Percentiles rank a stretch among this genome's conserved stretches.
Evolutionary conservation across 176 grass and related monocot species (phyloP).

Genomic region (Cocos nucifera): DNA sequence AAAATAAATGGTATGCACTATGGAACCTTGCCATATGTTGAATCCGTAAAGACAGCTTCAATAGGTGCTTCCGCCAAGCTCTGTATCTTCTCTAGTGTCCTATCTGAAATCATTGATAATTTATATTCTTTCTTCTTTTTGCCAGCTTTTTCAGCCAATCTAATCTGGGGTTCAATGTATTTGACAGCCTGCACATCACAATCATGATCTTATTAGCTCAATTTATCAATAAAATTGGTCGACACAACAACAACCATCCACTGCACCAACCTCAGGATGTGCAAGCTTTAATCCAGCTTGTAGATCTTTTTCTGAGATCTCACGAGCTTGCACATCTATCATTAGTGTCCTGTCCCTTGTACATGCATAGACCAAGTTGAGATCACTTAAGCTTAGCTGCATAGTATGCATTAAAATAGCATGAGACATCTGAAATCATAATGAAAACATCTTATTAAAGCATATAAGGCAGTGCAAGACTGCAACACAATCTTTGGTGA

Average conservation of each 20-base stretch:
- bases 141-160: constrained; percentile 72
- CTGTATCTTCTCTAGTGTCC: constrained; percentile 83
- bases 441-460: too few relatives aligned
- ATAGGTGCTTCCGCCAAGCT: constrained; percentile 73
- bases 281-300: constrained; percentile 79
- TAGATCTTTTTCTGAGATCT: constrained; percentile 94
- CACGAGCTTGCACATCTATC: constrained; percentile 98
- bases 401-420: constrained; percentile 8
- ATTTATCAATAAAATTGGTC: constrained; percentile 1
- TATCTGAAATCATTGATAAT: constrained; percentile 81
- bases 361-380: constrained; percentile 97
- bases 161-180: constrained; percentile 94
- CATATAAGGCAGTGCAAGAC: too few relatives aligned
- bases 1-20: constrained; percentile 6
- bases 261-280: constrained; percentile 65
- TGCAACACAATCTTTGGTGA: too few relatives aligned
- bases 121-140: constrained; percentile 91
- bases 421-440: too few relatives aligned
- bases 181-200: constrained; percentile 63
- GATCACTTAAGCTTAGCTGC: constrained; percentile 87
- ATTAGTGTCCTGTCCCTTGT: constrained; percentile 86
- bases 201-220: not conserved
- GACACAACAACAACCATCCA: constrained; percentile 7
- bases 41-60: constrained; percentile 92
- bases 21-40: constrained; percentile 78